Base-by-base conservation (phyloP, 176 grass and related monocot species). In the Zea luxurians region DNA sequence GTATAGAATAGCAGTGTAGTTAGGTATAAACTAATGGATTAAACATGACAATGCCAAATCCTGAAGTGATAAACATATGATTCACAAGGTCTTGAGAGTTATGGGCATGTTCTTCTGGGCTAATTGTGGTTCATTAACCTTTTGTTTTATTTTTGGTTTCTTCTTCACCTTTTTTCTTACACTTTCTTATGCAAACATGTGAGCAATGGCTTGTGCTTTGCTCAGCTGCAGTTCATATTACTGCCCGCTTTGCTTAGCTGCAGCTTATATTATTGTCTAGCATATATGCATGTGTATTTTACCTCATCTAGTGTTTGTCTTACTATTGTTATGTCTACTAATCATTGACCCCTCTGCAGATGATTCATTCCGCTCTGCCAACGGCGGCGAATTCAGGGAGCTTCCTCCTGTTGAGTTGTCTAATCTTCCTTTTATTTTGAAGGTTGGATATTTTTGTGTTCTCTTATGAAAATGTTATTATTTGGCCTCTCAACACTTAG, bases 401-500 rank as follows among this genome's bases (percentile, higher is more conserved):
- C 89, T 99, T 86, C 96, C 96, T 60, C 84, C 92, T 75, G 81
- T 99, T 63, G 90, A 94, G 21, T 75, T 99, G 84, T 91, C 86
- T 55, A 99, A 85, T 79, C 92, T 99, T 82, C 92, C 96, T 87
- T 69, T 93, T 82, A 88, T 97, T 86, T 79, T 93, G 65, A 97
- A 97, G 94, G 94, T 97, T 61, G 55, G 48, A 7, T n/a, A 61
- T 71, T 12, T 60, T 11, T 70, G 7, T 59, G 50, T 45, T 78
- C 15, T 80, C 54, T 49, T 66, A 47, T 72, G 68, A 80, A 81
- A 10, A 47, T 49, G 10, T 77, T 85, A 17, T 82, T 81, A 58
- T 47, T 84, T 70, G 57, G 38, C 12, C 34, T 44, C 48, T 36
- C 42, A 81, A 7, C 5, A 5, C 15, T 11, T 50, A 37, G 40